Evolutionary conservation across 768 basidiomycete genomes (phyloP).

Genomic region (Nevesoporus exiguus): DNA sequence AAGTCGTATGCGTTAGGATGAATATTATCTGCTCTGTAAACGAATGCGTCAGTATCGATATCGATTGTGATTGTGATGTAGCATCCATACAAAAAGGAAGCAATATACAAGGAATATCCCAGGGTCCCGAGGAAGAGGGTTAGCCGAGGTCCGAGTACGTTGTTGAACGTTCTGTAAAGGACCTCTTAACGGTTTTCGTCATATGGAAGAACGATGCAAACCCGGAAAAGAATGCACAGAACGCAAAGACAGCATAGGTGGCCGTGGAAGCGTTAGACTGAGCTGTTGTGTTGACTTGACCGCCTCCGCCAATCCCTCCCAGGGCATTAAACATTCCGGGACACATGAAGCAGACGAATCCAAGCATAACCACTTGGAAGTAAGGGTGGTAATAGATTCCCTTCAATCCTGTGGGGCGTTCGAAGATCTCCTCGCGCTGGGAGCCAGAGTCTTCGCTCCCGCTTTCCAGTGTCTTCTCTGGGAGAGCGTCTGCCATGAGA

Average conservation of each 20-base stretch:
- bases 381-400: slow-evolving; percentile 57
- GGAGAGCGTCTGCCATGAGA: slow-evolving; percentile 14
- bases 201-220: slow-evolving; percentile 27
- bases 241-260: slow-evolving; percentile 62
- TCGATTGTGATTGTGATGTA: neutral
- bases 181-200: neutral
- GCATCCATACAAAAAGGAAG: slow-evolving; percentile 61
- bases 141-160: slow-evolving; percentile 70
- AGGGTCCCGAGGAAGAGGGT: slow-evolving; percentile 71
- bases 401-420: slow-evolving; percentile 49
- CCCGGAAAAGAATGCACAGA: slow-evolving; percentile 69
- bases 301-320: slow-evolving; percentile 76
- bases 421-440: slow-evolving; percentile 33
- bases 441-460: slow-evolving; percentile 30
- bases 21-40: slow-evolving; percentile 63
- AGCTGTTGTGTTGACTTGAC: slow-evolving; percentile 62
- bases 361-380: slow-evolving; percentile 51
- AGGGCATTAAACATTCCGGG: slow-evolving; percentile 76
- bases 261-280: slow-evolving; percentile 69
- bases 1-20: slow-evolving; percentile 59
- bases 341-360: slow-evolving; percentile 61
- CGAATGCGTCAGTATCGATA: neutral
- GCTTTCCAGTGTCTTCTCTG: slow-evolving; percentile 23
- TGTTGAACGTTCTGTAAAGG: slow-evolving; percentile 63
- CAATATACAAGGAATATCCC: slow-evolving; percentile 77